Base-by-base conservation (phyloP, 208 protist genomes). In the Vickermania ingenoplastis region DNA sequence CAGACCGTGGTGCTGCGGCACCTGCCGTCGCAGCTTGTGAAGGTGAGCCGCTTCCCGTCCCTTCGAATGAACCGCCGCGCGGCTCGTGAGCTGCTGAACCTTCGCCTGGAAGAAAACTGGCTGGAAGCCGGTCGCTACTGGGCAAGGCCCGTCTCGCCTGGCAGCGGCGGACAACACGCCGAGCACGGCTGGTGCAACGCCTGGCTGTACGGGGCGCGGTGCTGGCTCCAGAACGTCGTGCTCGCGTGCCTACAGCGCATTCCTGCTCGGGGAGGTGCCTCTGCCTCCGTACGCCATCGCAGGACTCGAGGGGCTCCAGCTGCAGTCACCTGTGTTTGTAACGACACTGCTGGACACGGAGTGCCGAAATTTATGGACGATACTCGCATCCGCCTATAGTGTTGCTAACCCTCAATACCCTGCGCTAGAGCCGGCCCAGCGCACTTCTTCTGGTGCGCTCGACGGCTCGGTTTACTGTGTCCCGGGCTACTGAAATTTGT, bases 41-140 rank as follows among this genome's bases (percentile, higher is more conserved):
- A 90, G 63, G 87, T 83, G 60, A 90, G 87, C 52, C 80, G 79
- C 25, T 94, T 91, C 49, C 76, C 87, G n/a, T 94, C 87, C 1
- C 74, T 90, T 28, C 87, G 82, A 76, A 69, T 87, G 31, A 94
- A 94, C 56, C 73, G 87, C n/a, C 77, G 75, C 23, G 77, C 81
- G 0, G 83, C 87, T 1, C 75, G 87, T 25, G 81, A 91, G 57
- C 65, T 90, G 41, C 76, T 94, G 1, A 77, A 80, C 64, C 57
- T 88, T 58, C 70, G 77, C 5, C 67, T 94, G 28, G 87, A 94
- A 66, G 81, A 91, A 68, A 59, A 73, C 22, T 57, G 84, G 5
- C 85, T 3, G 83, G 83, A 0, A 51, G 67, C 2, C 60, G 73
- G 0, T 94, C 87, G 5, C 53, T 52, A 36, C 60, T 91, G 17